These are phyloP conservation scores for Bidens hawaiensis DNA, from an alignment of 140 eudicot species.

Conservation along the genomic window DNA sequence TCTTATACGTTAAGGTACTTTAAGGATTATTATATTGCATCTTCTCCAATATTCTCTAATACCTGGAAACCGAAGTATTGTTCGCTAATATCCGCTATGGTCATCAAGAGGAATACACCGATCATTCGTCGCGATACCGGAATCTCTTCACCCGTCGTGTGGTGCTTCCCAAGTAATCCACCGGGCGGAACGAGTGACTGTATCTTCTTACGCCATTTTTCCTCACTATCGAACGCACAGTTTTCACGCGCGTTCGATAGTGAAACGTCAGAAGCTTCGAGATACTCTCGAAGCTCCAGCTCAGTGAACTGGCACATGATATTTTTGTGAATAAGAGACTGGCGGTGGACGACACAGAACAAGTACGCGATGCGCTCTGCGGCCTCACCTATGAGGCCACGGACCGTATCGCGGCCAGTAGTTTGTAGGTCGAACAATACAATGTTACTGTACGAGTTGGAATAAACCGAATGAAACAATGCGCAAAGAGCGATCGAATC, in stretches of 20 bases:
- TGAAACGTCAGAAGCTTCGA: conserved; percentile 34
- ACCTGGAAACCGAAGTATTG: conserved; percentile 75
- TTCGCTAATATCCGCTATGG: conserved; percentile 91
- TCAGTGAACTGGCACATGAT: conserved; percentile 52
- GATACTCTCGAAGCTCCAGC: conserved; percentile 43
- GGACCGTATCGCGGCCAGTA: conserved; percentile 50
- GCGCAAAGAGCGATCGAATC: conserved; percentile 56
- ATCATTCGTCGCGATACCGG: conserved; percentile 67
- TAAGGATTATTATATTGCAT: too few species aligned
- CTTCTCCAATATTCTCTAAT: too few species aligned
- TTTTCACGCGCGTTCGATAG: neutral
- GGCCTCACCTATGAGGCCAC: conserved; percentile 44
- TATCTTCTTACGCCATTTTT: conserved; percentile 63
- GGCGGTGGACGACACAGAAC: conserved; percentile 68
- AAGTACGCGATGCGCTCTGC: conserved; percentile 70
- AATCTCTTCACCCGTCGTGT: conserved; percentile 62
- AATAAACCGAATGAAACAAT: conserved; percentile 73
- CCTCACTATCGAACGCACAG: too few species aligned
- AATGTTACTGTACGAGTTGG: conserved; percentile 67
- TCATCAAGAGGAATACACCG: conserved; percentile 67
- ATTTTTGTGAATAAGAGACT: conserved; percentile 55
- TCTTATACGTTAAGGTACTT: too few species aligned
- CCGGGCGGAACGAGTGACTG: conserved; percentile 48
- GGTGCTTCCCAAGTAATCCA: conserved; percentile 57
- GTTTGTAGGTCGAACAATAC: conserved; percentile 59